Base-by-base conservation (phyloP, 495 filamentous ascomycete species). In the Astrothelium macrocarpum region DNA sequence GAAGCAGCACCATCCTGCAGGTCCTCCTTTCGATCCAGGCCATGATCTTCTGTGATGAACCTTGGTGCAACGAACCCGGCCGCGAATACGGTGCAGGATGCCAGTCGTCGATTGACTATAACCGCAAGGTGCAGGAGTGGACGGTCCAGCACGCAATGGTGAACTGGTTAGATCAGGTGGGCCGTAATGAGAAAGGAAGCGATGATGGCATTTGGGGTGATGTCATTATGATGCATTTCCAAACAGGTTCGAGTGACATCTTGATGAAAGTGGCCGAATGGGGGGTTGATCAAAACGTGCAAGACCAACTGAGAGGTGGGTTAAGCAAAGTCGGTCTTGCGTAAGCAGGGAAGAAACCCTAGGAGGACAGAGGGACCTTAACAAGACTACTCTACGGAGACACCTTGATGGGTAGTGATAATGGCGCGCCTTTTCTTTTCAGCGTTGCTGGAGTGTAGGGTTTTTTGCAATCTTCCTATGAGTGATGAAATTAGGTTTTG, bases 11-110 rank as follows among this genome's bases (percentile, higher is more conserved):
- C 1, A 70, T 87, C 31, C 74, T 85, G 9, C 80, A 85, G 62
- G 72, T 87, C 25, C 73, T 87, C n/a, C 75, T 87, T 12, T 82
- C 78, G 45, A 80, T 87, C 59, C 84, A 86, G 67, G 76, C 78
- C 32, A 84, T 87, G 83, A 78, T 87, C 42, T 77, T 87, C 61
- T 80, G 77, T 61, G 79, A 79, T 2, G 61, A 81, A 29, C 85
- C 85, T 2, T 81, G 76, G 72, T 79, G 78, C 74, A 87, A 86
- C 70, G 81, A 86, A 65, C 84, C 84, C 0, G 78, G 80, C 14
- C 69, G 71, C 31, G 78, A 82, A 62, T 32, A 46, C 2, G 18
- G 32, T 5, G 31, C 64, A 3, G 64, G 75, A 42, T 66, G 70
- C 14, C 32, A 58, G 1, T 43, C 62, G 11, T 73, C 71, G 1